Conservation (phyloP, 2,329 filamentous ascomycete genomes). For the Pestalotiopsis sp. region DNA sequence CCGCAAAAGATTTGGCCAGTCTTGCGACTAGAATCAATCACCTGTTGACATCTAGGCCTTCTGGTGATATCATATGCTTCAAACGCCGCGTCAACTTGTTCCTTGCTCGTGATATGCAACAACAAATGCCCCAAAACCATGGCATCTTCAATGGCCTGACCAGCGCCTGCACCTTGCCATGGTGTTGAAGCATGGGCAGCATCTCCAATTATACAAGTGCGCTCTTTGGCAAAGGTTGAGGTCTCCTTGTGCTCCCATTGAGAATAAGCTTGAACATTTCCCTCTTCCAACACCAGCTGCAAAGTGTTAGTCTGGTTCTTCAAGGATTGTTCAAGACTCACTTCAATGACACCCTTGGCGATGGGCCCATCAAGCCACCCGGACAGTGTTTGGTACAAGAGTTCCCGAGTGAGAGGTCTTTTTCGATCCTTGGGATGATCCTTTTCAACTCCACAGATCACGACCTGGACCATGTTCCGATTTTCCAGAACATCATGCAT, state of each 20-base stretch:
- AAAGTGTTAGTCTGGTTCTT: constrained; percentile 15
- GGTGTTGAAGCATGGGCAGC: constrained; percentile 19
- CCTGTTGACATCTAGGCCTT: constrained; percentile 14
- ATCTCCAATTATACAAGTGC: constrained; percentile 17
- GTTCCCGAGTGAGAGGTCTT: not conserved
- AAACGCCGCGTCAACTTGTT: constrained; percentile 16
- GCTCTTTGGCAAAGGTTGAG: constrained; percentile 13
- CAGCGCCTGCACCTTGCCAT: constrained; percentile 21
- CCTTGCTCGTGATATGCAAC: not conserved
- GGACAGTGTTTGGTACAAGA: not conserved
- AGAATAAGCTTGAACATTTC: constrained; percentile 17
- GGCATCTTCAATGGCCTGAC: constrained; percentile 20
- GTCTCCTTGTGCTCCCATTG: constrained; percentile 21
- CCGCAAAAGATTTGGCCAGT: constrained; percentile 18
- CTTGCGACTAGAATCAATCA: constrained; percentile 18
- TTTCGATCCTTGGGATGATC: constrained; percentile 9
- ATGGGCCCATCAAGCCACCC: not conserved
- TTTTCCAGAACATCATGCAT: constrained; percentile 21
- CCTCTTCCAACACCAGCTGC: constrained; percentile 19
- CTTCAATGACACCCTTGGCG: not conserved
- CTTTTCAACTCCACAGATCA: constrained; percentile 20
- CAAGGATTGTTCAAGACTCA: constrained; percentile 8
- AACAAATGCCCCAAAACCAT: constrained; percentile 17
- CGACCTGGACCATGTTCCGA: constrained; percentile 21
- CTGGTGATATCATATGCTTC: constrained; percentile 15